phyloP scores from a whole-genome alignment of 2,329 filamentous ascomycete species.

The Fusarium pseudoanthophilum region DNA sequence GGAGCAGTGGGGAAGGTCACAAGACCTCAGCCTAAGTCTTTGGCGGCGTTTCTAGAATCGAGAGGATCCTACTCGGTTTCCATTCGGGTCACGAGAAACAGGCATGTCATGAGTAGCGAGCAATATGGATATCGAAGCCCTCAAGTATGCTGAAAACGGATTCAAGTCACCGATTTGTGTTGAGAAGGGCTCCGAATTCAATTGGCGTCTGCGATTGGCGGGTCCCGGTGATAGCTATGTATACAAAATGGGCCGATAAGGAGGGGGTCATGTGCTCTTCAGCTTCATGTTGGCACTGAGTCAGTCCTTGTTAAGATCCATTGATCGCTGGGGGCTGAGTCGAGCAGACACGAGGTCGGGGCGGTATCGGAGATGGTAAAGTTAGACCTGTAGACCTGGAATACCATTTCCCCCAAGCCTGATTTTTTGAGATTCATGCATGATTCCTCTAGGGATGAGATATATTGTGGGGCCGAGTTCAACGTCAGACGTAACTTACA shows the following conservation, averaged over 20 bases:
- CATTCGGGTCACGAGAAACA: conserved; percentile 1
- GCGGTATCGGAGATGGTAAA: conserved; percentile 32
- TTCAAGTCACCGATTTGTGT: not conserved
- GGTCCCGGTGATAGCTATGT: not conserved
- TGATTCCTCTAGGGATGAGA: not conserved
- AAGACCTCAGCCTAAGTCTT: conserved; percentile 14
- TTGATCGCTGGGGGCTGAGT: not conserved
- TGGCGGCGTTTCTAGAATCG: conserved; percentile 23
- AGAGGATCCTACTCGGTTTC: conserved; percentile 13
- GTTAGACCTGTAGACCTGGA: not conserved
- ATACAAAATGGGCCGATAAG: conserved; percentile 16
- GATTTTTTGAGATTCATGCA: not conserved
- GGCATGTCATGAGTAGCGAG: conserved; percentile 12
- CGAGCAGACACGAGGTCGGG: not conserved
- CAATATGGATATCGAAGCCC: not conserved
- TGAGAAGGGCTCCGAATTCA: not conserved
- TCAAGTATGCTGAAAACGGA: not conserved
- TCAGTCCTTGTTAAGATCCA: conserved; percentile 18
- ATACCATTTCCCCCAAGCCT: not conserved
- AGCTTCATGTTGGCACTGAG: conserved; percentile 9
- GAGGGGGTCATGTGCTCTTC: conserved; percentile 18
- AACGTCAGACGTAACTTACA: not conserved
- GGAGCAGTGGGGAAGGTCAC: conserved; percentile 27
- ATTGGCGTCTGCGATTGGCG: conserved; percentile 26
- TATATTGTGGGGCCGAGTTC: not conserved